These are phyloP conservation scores for Microcos paniculata DNA, from an alignment of 345 rosid species.

Conservation along the genomic window DNA sequence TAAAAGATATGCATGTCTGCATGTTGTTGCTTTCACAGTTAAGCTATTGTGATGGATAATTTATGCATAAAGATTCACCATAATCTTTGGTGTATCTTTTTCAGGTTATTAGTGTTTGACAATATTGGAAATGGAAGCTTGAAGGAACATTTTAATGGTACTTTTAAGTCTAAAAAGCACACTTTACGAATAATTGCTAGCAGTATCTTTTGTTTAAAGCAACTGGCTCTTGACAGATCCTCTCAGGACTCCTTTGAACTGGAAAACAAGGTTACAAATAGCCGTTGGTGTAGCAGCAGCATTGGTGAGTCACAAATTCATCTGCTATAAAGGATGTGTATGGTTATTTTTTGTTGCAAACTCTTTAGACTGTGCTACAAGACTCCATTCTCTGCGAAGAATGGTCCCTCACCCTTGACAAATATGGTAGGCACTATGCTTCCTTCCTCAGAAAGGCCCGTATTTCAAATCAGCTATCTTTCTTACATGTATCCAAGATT, in stretches of 20 bases:
- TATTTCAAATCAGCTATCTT: not conserved
- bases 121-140: conserved; percentile 85
- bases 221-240: conserved; percentile 64
- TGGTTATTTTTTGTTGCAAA: not conserved
- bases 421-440: too few relatives aligned
- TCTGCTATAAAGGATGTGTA: not conserved
- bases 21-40: not conserved
- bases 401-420: not conserved
- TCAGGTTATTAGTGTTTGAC: conserved; percentile 80
- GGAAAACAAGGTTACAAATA: conserved; percentile 79
- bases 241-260: conserved; percentile 83
- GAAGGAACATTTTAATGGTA: conserved; percentile 89
- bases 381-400: not conserved
- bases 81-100: conserved; percentile 8
- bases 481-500: not conserved
- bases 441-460: not conserved
- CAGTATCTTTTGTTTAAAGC: not conserved
- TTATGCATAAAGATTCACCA: not conserved
- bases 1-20: not conserved
- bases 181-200: conserved; percentile 4
- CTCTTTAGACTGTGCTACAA: not conserved
- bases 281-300: conserved; percentile 94
- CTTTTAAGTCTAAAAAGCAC: conserved; percentile 19
- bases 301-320: conserved; percentile 50
- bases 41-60: too few relatives aligned